Evolutionary conservation across 176 grass and related monocot species (phyloP).

Genomic region (Echinochloa phyllopogon): DNA sequence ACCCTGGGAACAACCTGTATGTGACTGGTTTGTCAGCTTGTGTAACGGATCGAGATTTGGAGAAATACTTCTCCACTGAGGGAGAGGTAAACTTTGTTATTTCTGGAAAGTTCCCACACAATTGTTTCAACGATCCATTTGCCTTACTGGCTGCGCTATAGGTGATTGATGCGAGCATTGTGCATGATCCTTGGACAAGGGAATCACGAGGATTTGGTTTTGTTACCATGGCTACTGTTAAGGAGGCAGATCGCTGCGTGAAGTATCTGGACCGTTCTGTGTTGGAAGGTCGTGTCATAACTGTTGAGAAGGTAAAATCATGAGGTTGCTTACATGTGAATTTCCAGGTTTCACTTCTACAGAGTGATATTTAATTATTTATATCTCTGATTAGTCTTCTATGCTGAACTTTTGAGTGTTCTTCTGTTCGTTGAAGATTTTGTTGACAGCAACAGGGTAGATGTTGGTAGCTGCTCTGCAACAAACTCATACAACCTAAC

Average conservation of each 20-base stretch:
- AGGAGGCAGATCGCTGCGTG: constrained; percentile 70
- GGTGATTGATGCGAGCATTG: constrained; percentile 69
- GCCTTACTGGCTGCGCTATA: constrained; percentile 16
- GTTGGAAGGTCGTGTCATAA: constrained; percentile 87
- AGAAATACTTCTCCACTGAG: constrained; percentile 60
- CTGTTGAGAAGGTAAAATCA: constrained; percentile 84
- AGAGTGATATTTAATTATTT: constrained; percentile 38
- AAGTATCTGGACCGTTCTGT: constrained; percentile 84
- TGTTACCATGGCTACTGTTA: constrained; percentile 77
- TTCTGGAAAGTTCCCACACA: background rate
- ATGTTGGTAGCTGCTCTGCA: constrained; percentile 75
- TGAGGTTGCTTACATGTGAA: background rate
- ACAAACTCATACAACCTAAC: constrained; percentile 69
- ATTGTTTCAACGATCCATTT: background rate
- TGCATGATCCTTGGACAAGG: constrained; percentile 81
- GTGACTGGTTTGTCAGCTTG: constrained; percentile 72
- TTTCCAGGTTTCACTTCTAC: constrained; percentile 13
- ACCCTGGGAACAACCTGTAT: constrained; percentile 72
- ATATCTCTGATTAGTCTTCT: constrained; percentile 24
- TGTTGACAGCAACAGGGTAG: constrained; percentile 74
- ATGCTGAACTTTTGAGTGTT: constrained; percentile 53
- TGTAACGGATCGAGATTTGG: constrained; percentile 50
- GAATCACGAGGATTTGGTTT: constrained; percentile 95
- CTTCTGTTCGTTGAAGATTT: constrained; percentile 59
- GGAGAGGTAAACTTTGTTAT: constrained; percentile 61